phyloP scores from a whole-genome alignment of 148 eudicot genomes.

The Chenopodium suecicum region DNA sequence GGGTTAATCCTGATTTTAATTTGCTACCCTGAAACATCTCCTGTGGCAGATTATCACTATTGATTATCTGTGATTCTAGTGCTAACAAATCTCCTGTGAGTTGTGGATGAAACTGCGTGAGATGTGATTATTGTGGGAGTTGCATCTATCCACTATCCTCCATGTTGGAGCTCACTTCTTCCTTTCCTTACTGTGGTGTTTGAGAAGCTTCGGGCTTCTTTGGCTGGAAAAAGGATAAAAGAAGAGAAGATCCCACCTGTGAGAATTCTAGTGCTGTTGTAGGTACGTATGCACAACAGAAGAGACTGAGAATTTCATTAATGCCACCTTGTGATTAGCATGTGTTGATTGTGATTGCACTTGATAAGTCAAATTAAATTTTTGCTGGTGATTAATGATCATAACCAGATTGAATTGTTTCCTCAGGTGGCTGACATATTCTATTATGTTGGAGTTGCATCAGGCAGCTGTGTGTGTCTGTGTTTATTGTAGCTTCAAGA shows the following conservation, averaged over 20 bases:
- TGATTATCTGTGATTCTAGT: too few relatives aligned
- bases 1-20: too few relatives aligned
- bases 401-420: not conserved
- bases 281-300: not conserved
- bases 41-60: too few relatives aligned
- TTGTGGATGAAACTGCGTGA: too few relatives aligned
- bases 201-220: not conserved
- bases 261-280: not conserved
- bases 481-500: too few relatives aligned
- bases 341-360: not conserved
- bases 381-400: not conserved
- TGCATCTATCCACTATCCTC: not conserved
- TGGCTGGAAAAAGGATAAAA: not conserved
- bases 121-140: not conserved
- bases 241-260: not conserved
- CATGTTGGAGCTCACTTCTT: not conserved
- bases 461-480: too few relatives aligned
- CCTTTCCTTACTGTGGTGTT: not conserved
- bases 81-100: too few relatives aligned
- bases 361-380: not conserved
- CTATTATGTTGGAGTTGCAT: too few relatives aligned
- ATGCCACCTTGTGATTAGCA: not conserved
- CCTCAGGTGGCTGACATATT: not conserved
- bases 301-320: not conserved
- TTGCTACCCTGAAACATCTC: too few relatives aligned